Conservation (phyloP, 2,329 filamentous ascomycete genomes). For the Fusarium xyrophilum region DNA sequence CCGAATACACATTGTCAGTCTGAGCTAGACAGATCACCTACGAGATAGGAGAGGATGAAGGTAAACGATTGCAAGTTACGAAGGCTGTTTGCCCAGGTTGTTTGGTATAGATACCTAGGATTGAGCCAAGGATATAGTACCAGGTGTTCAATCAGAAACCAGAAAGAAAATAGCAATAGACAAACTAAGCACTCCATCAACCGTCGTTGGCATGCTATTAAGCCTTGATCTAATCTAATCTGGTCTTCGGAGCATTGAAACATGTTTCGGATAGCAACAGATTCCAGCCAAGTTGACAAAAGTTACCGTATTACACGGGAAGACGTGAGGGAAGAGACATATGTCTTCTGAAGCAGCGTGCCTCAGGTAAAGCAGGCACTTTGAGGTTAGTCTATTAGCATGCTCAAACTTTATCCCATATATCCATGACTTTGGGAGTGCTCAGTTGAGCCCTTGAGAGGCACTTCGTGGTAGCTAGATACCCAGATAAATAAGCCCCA, state of each 20-base stretch:
- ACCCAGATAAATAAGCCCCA: neutral
- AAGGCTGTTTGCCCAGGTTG: neutral
- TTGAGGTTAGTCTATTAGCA: neutral
- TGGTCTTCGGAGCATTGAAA: conserved; percentile 1
- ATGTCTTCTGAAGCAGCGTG: neutral
- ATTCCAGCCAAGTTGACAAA: neutral
- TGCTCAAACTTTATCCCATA: neutral
- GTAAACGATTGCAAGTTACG: neutral
- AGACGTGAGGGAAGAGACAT: neutral
- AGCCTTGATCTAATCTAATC: neutral
- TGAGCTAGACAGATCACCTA: neutral
- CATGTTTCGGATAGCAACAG: conserved; percentile 28
- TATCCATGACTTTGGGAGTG: neutral
- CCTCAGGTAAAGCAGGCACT: neutral
- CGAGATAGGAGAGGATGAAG: neutral
- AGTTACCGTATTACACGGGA: neutral
- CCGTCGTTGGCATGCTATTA: neutral
- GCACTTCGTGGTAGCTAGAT: neutral
- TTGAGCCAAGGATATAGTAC: neutral
- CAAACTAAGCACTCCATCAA: neutral
- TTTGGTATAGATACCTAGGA: neutral
- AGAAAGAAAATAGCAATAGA: neutral
- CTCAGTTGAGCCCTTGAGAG: neutral
- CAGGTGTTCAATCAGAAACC: conserved; percentile 4
- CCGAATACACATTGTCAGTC: neutral